Conservation (phyloP, 1,139 yeast species). For the Taphrina populina region DNA sequence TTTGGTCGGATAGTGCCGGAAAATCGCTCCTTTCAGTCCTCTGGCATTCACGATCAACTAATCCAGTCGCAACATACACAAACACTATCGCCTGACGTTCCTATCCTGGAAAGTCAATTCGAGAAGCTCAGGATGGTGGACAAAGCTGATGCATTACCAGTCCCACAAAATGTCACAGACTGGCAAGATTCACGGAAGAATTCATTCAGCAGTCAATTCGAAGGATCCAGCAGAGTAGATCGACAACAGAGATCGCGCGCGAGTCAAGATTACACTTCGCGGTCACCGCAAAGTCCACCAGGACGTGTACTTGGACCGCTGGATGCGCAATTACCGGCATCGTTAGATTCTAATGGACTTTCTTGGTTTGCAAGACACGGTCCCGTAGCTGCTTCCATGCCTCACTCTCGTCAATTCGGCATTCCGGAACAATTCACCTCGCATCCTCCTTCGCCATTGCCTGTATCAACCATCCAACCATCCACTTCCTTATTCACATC, state of each 20-base stretch:
- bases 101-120: slow-evolving; percentile 1
- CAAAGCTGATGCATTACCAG: slow-evolving; percentile 37
- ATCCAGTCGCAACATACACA: slow-evolving; percentile 22
- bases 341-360: slow-evolving; percentile 39
- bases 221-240: neutral
- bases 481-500: slow-evolving; percentile 26
- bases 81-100: slow-evolving; percentile 1
- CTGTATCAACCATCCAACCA: slow-evolving; percentile 4
- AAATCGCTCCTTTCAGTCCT: slow-evolving; percentile 11
- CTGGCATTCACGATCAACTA: slow-evolving; percentile 30
- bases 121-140: neutral
- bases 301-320: slow-evolving; percentile 38
- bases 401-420: slow-evolving; percentile 38
- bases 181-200: neutral
- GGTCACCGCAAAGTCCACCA: slow-evolving; percentile 36
- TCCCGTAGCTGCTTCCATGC: slow-evolving; percentile 41
- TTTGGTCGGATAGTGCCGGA: slow-evolving; percentile 28
- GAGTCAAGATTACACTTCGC: slow-evolving; percentile 3
- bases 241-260: neutral
- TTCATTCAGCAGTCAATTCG: no score
- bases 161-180: neutral
- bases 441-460: slow-evolving; percentile 23
- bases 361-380: slow-evolving; percentile 40
- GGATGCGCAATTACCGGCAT: slow-evolving; percentile 39
- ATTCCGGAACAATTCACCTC: slow-evolving; percentile 31